These are phyloP conservation scores for Venturia oleaginea DNA, from an alignment of 2,329 filamentous ascomycete genomes.

Conservation along the genomic window DNA sequence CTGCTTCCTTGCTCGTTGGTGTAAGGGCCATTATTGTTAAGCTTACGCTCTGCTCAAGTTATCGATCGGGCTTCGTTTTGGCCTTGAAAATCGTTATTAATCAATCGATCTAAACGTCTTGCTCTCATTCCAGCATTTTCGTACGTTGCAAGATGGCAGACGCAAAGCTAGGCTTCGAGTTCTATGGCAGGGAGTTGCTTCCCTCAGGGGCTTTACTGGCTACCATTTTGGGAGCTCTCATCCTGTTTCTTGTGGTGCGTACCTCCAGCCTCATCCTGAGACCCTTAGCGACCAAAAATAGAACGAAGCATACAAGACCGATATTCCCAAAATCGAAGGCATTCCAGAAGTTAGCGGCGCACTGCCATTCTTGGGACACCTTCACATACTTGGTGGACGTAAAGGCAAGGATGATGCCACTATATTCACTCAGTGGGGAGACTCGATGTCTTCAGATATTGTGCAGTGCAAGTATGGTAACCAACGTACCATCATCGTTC, in stretches of 20 bases:
- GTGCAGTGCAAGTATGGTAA: constrained; percentile 19
- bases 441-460: constrained; percentile 14
- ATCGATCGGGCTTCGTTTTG: too few species aligned
- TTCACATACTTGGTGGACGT: constrained; percentile 18
- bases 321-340: constrained; percentile 41
- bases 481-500: constrained; percentile 18
- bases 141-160: not conserved
- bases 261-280: not conserved
- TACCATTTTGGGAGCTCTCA: not conserved
- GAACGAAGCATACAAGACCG: constrained; percentile 26
- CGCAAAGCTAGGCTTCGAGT: not conserved
- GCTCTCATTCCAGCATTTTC: not conserved
- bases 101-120: too few species aligned
- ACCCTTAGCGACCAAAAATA: not conserved
- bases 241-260: not conserved
- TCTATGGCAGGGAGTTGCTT: not conserved
- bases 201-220: not conserved
- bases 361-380: constrained; percentile 33
- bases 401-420: constrained; percentile 18
- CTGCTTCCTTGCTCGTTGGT: not conserved
- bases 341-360: constrained; percentile 43
- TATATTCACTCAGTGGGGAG: constrained; percentile 18
- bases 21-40: too few species aligned
- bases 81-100: too few species aligned
- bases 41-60: too few species aligned